These are phyloP conservation scores for Plasmodium adleri DNA, from an alignment of 169 alveolate genomes.

Conservation along the genomic window DNA sequence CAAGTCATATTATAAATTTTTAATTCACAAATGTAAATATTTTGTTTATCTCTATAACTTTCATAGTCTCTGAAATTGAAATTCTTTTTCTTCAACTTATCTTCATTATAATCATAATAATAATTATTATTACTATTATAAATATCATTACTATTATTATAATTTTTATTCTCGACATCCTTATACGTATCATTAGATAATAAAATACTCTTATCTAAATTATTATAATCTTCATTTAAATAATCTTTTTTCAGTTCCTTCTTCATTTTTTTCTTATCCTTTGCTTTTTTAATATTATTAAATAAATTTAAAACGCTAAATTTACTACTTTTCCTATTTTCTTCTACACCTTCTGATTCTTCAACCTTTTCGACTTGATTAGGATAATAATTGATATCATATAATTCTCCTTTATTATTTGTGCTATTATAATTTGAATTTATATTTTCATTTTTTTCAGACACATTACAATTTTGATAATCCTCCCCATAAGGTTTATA, in stretches of 20 bases:
- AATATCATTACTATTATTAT: background rate
- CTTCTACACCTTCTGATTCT: background rate
- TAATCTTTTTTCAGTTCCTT: background rate
- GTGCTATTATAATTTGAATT: background rate
- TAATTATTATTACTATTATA: too few species aligned
- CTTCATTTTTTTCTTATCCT: slow-evolving; percentile 4
- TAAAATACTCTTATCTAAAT: slow-evolving; percentile 1
- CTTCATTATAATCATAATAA: too few species aligned
- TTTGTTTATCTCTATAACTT: slow-evolving; percentile 26
- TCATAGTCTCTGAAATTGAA: slow-evolving; percentile 36
- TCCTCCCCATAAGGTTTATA: background rate
- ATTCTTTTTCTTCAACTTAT: too few species aligned
- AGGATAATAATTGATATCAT: background rate
- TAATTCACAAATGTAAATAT: slow-evolving; percentile 48
- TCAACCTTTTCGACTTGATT: background rate
- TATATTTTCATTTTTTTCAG: background rate
- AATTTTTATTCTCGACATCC: background rate
- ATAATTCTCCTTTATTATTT: background rate
- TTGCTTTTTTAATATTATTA: slow-evolving; percentile 5
- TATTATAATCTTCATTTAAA: background rate
- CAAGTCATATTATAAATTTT: slow-evolving; percentile 74
- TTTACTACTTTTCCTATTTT: background rate
- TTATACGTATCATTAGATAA: background rate
- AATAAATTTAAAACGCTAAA: slow-evolving; percentile 10
- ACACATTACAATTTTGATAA: background rate